phyloP scores from a whole-genome alignment of 306 rosid species.

The Dryas octopetala region DNA sequence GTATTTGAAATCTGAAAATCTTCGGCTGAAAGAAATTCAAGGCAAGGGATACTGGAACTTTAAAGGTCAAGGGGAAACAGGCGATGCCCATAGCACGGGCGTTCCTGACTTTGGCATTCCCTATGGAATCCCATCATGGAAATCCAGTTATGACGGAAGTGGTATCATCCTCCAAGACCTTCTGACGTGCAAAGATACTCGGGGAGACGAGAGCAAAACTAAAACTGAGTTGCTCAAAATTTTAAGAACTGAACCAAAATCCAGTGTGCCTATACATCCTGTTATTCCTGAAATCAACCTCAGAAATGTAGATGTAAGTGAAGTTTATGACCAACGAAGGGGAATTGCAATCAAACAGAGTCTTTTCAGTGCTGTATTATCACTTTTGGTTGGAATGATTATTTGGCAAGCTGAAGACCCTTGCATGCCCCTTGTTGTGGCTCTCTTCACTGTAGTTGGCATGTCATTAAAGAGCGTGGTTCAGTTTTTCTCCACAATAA shows the following conservation, averaged over 20 bases:
- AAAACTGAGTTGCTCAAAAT: constrained; percentile 41
- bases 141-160: constrained; percentile 40
- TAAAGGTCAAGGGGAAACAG: constrained; percentile 32
- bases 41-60: constrained; percentile 52
- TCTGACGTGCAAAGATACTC: constrained; percentile 31
- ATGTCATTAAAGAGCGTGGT: constrained; percentile 79
- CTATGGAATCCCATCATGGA: constrained; percentile 31
- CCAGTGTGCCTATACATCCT: constrained; percentile 7
- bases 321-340: constrained; percentile 35
- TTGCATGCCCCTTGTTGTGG: constrained; percentile 79
- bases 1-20: constrained; percentile 55
- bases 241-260: constrained; percentile 32
- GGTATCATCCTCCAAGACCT: constrained; percentile 44
- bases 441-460: constrained; percentile 71
- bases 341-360: constrained; percentile 58
- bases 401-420: constrained; percentile 75
- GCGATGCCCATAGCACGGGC: constrained; percentile 26
- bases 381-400: constrained; percentile 62
- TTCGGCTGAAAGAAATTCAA: constrained; percentile 52
- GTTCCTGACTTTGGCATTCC: constrained; percentile 26
- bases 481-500: constrained; percentile 58
- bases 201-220: constrained; percentile 39
- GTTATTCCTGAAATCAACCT: constrained; percentile 27
- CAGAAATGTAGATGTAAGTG: constrained; percentile 18
- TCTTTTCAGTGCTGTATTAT: constrained; percentile 67